These are phyloP conservation scores for Kwoniella shandongensis DNA, from an alignment of 768 basidiomycete species.

Conservation along the genomic window DNA sequence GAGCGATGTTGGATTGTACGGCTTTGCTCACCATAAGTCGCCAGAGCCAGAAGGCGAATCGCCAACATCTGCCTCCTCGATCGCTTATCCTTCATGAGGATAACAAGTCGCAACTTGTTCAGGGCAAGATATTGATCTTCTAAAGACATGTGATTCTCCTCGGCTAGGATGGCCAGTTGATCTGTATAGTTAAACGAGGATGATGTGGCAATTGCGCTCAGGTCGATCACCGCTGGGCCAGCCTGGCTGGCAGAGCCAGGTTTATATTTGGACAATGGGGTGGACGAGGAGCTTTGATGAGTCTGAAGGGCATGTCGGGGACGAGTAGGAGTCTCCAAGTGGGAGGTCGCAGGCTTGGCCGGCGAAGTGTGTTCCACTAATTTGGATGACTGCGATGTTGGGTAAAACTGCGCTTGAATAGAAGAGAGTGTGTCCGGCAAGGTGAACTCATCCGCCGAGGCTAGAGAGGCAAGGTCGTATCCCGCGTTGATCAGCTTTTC, in stretches of 20 bases:
- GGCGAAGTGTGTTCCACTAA: not conserved
- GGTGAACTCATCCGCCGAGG: slow-evolving; percentile 4
- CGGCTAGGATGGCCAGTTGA: slow-evolving; percentile 71
- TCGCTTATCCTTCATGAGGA: slow-evolving; percentile 61
- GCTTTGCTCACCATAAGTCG: slow-evolving; percentile 64
- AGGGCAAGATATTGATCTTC: slow-evolving; percentile 76
- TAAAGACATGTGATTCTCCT: slow-evolving; percentile 68
- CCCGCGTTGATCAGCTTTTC: slow-evolving; percentile 31
- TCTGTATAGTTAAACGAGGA: slow-evolving; percentile 65
- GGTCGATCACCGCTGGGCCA: slow-evolving; percentile 47
- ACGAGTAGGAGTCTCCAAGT: slow-evolving; percentile 11
- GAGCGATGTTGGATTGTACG: not conserved
- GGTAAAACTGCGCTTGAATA: slow-evolving; percentile 31
- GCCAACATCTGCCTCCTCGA: slow-evolving; percentile 73
- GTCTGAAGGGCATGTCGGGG: slow-evolving; percentile 1
- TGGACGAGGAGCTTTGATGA: not conserved
- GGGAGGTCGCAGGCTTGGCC: not conserved
- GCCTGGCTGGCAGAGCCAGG: slow-evolving; percentile 17
- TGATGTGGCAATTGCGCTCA: slow-evolving; percentile 54
- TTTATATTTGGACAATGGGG: not conserved
- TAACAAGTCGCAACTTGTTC: slow-evolving; percentile 77
- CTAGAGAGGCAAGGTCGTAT: slow-evolving; percentile 24
- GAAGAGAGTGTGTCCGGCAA: slow-evolving; percentile 19
- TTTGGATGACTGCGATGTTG: slow-evolving; percentile 6
- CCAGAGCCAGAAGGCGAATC: slow-evolving; percentile 79